These are phyloP conservation scores for Fusarium bactridioides DNA, from an alignment of 2,329 filamentous ascomycete genomes.

Conservation along the genomic window DNA sequence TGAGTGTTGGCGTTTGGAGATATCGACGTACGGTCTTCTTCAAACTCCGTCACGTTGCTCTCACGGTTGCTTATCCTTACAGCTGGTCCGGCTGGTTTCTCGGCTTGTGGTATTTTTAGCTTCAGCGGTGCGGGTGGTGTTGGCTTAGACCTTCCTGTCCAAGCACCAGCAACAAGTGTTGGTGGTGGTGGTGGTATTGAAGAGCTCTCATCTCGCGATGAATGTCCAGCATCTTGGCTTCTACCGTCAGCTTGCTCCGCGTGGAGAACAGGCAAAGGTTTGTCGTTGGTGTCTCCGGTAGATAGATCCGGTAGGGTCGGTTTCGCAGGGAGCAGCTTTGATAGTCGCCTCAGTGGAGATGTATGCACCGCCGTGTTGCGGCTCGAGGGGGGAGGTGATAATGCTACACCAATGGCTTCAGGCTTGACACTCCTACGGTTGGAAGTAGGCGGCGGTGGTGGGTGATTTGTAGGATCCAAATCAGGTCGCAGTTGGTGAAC, in stretches of 20 bases:
- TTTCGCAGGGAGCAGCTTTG: slow-evolving; percentile 56
- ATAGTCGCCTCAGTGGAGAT: slow-evolving; percentile 46
- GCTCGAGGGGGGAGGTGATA: slow-evolving; percentile 46
- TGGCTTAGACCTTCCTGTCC: slow-evolving; percentile 23
- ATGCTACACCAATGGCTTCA: slow-evolving; percentile 55
- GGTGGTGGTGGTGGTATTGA: slow-evolving; percentile 18
- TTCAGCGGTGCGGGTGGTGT: slow-evolving; percentile 39
- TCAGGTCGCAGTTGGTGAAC: slow-evolving; percentile 34
- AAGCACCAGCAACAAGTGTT: slow-evolving; percentile 16
- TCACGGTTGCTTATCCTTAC: slow-evolving; percentile 43
- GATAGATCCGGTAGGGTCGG: slow-evolving; percentile 51
- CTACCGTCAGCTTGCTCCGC: slow-evolving; percentile 15
- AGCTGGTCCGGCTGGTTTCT: neutral
- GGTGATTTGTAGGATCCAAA: slow-evolving; percentile 26
- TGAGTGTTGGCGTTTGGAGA: slow-evolving; percentile 50
- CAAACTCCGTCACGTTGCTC: slow-evolving; percentile 61
- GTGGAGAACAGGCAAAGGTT: slow-evolving; percentile 20
- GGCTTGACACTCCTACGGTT: slow-evolving; percentile 45
- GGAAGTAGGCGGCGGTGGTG: slow-evolving; percentile 38
- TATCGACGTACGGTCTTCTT: slow-evolving; percentile 54
- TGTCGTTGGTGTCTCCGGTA: slow-evolving; percentile 25
- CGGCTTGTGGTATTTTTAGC: slow-evolving; percentile 41
- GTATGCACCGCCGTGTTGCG: slow-evolving; percentile 34
- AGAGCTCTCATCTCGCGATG: slow-evolving; percentile 2
- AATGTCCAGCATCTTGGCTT: slow-evolving; percentile 10